Evolutionary conservation across 1,139 yeast species (phyloP).

Genomic region (Debaryomycetaceae sp.): DNA sequence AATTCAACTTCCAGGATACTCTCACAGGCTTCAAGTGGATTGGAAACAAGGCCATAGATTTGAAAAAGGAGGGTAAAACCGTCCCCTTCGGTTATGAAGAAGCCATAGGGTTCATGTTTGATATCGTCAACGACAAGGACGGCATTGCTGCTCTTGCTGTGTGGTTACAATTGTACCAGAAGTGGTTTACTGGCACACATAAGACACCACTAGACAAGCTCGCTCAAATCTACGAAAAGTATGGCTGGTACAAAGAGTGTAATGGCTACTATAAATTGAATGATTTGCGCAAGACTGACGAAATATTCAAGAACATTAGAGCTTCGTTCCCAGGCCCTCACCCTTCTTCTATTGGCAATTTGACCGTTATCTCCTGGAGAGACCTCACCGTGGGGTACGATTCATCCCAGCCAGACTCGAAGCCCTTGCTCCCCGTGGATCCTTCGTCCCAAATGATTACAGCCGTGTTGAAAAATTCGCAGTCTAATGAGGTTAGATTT

Average conservation of each 20-base stretch:
- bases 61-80: slow-evolving; percentile 56
- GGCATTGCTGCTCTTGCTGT: slow-evolving; percentile 80
- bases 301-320: slow-evolving; percentile 51
- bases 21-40: slow-evolving; percentile 98
- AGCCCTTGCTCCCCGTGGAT: slow-evolving; percentile 70
- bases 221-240: slow-evolving; percentile 54
- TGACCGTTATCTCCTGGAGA: slow-evolving; percentile 63
- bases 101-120: slow-evolving; percentile 93
- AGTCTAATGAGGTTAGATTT: slow-evolving; percentile 52
- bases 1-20: slow-evolving; percentile 72
- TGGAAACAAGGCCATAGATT: slow-evolving; percentile 80
- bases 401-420: slow-evolving; percentile 54
- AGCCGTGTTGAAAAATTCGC: slow-evolving; percentile 32
- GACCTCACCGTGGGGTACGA: slow-evolving; percentile 85
- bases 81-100: slow-evolving; percentile 95
- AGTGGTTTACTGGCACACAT: slow-evolving; percentile 38
- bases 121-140: slow-evolving; percentile 86
- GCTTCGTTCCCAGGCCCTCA: slow-evolving; percentile 31
- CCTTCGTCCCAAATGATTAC: slow-evolving; percentile 84
- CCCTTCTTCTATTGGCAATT: slow-evolving; percentile 50
- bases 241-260: slow-evolving; percentile 79
- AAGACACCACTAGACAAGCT: slow-evolving; percentile 47
- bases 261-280: slow-evolving; percentile 81
- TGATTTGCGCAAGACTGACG: slow-evolving; percentile 47
- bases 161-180: slow-evolving; percentile 69